Percentiles rank a stretch among this genome's conserved stretches.
Conservation (phyloP, 768 basidiomycete species). For the Kwoniella bestiolae region DNA sequence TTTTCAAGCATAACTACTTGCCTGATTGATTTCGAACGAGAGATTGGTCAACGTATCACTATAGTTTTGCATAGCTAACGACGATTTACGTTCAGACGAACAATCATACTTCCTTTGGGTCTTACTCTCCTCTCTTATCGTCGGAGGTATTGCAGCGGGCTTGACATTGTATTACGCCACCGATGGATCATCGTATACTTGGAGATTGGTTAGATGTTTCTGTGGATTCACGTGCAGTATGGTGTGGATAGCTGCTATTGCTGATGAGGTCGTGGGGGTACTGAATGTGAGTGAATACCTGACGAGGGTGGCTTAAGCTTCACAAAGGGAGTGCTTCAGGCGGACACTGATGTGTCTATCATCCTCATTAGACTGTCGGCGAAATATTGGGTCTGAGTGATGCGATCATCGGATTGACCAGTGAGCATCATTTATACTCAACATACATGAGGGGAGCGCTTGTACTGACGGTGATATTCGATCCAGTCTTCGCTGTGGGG, state of each 20-base stretch:
- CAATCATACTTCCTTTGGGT: constrained; percentile 31
- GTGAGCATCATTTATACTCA: constrained; percentile 25
- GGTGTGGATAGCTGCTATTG: constrained; percentile 98
- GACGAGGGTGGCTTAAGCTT: background rate
- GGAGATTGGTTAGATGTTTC: constrained; percentile 74
- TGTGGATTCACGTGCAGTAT: constrained; percentile 90
- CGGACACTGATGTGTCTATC: background rate
- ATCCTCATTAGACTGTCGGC: constrained; percentile 76
- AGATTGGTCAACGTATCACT: too few species aligned
- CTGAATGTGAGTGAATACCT: constrained; percentile 68
- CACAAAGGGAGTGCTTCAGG: background rate
- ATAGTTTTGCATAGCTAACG: background rate
- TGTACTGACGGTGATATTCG: background rate
- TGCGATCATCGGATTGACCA: constrained; percentile 93
- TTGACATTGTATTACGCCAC: constrained; percentile 68
- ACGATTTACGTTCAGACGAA: constrained; percentile 17
- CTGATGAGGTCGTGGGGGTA: constrained; percentile 91
- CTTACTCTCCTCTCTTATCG: constrained; percentile 62
- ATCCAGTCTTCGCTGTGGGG: constrained; percentile 81
- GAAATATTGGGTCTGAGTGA: constrained; percentile 94
- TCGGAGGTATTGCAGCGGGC: constrained; percentile 64
- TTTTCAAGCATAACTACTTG: too few species aligned
- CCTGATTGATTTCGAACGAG: too few species aligned
- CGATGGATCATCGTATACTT: constrained; percentile 65
- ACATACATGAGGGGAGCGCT: too few species aligned